Evolutionary conservation across 345 rosid species (phyloP), one percentile per base, ranked within the genome.

Genomic region (Cochlearia excelsa): DNA sequence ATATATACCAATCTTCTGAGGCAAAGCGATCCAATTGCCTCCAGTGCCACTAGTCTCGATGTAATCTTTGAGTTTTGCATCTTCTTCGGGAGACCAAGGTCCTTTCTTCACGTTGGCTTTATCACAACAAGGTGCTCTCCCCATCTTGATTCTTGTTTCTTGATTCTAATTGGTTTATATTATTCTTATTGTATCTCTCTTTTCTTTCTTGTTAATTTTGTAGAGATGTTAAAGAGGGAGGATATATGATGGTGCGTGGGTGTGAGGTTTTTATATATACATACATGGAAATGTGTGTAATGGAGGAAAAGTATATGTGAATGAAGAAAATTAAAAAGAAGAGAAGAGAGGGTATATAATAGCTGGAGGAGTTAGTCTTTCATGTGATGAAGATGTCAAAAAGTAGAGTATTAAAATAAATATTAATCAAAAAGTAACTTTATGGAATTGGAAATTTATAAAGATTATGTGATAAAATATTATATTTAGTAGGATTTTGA

Each of bases 121-220:
- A 76, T 88, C 96, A 65, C 93, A 85, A 71, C 96, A 85, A 27
- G 93, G 96, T 65, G 96, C 90, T 83, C 96, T 79, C 53, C 96
- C 96, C 96, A 85, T 63, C 54, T 40, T 42, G 51, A 40, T 39
- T 68, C 26, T 46, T 51, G 63, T 41, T 61, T 68, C 40, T 67
- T 49, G 54, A 33, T 26, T 46, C 69, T 50, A 16, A 16, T 16
- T 16, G 23, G 0, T 16, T 23, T 30, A 26, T 60, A 9, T 53
- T 55, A 11, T 51, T 35, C 48, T 56, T 52, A 40, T 31, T 54
- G 11, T 29, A 4, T 70, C 7, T 69, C n/a, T 37, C 40, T 37
- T 5, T 33, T 33, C 35, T 33, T 5, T 33, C 35, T 33, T 5
- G 23, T 16, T 16, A 16, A 16, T 16, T 16, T 16, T 16, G 23